A percentile compares a stretch with the other conserved stretches of the same genome.
Conservation (phyloP, 192 early-diverging fungal genomes). For the Gigaspora rosea region DNA sequence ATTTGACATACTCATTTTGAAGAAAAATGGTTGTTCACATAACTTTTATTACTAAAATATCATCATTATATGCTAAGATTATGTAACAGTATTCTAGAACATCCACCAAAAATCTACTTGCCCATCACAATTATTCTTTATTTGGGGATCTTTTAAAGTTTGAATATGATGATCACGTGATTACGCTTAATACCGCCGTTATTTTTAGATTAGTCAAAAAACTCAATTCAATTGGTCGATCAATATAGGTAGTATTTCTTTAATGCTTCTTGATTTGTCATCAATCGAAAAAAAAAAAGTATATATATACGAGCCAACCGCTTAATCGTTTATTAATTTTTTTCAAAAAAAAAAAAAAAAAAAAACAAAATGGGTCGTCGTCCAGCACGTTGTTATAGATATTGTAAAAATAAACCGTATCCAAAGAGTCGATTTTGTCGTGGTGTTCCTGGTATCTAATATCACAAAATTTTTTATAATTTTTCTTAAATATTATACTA, state of each 20-base stretch:
- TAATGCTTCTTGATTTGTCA: too few species aligned
- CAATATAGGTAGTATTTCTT: too few species aligned
- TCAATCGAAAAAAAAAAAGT: background rate
- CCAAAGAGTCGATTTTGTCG: constrained; percentile 98
- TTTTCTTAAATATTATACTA: background rate
- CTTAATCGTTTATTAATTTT: background rate
- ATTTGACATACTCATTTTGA: constrained; percentile 5
- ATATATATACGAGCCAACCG: background rate
- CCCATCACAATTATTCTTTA: too few species aligned
- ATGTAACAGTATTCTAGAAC: too few species aligned
- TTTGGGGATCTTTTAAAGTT: too few species aligned
- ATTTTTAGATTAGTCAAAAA: too few species aligned
- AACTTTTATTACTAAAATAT: too few species aligned
- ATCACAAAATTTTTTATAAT: background rate
- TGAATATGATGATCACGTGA: too few species aligned
- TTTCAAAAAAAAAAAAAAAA: background rate
- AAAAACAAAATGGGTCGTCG: constrained; percentile 87
- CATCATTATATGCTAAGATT: too few species aligned
- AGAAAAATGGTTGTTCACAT: background rate
- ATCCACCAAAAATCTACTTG: too few species aligned
- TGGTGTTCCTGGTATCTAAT: constrained; percentile 85
- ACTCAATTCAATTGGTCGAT: too few species aligned
- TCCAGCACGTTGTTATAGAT: constrained; percentile 98
- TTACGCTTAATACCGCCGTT: too few species aligned
- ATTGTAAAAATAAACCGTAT: constrained; percentile 99